Evolutionary conservation across 768 basidiomycete genomes (phyloP).

Genomic region (Rhodotorula paludigena): DNA sequence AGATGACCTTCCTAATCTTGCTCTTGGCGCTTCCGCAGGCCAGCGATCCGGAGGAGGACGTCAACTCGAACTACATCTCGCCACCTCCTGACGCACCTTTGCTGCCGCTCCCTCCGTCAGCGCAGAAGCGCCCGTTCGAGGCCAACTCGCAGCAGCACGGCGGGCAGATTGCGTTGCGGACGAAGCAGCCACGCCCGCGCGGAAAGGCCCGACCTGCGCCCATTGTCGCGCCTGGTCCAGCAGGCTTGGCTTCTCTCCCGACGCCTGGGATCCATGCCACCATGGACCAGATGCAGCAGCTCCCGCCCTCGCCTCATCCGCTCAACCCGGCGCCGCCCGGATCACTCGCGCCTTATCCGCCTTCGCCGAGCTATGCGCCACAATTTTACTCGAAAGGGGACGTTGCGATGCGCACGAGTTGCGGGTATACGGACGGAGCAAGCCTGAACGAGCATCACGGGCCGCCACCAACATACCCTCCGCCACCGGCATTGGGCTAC

Average conservation of each 20-base stretch:
- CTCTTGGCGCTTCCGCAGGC: constrained; percentile 15
- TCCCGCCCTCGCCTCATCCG: background rate
- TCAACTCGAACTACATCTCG: constrained; percentile 32
- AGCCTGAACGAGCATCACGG: constrained; percentile 11
- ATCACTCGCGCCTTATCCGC: constrained; percentile 6
- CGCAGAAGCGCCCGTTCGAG: constrained; percentile 36
- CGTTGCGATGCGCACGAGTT: constrained; percentile 26
- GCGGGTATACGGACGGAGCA: constrained; percentile 27
- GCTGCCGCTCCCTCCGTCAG: constrained; percentile 32
- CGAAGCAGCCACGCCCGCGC: constrained; percentile 28
- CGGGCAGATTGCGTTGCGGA: constrained; percentile 37
- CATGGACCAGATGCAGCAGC: constrained; percentile 20
- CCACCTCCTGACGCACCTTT: constrained; percentile 35
- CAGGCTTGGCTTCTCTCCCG: constrained; percentile 1
- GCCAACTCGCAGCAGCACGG: constrained; percentile 35
- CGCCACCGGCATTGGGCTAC: constrained; percentile 28
- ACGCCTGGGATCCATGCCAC: constrained; percentile 31
- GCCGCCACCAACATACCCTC: constrained; percentile 7
- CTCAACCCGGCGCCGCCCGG: constrained; percentile 12
- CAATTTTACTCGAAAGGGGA: constrained; percentile 17
- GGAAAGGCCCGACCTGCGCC: constrained; percentile 22
- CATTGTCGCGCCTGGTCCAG: constrained; percentile 9
- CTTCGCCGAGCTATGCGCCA: constrained; percentile 12
- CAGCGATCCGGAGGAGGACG: constrained; percentile 17
- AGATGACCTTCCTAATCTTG: background rate